These are phyloP conservation scores for Termitomyces sp. DNA, from an alignment of 768 basidiomycete genomes.

Conservation along the genomic window DNA sequence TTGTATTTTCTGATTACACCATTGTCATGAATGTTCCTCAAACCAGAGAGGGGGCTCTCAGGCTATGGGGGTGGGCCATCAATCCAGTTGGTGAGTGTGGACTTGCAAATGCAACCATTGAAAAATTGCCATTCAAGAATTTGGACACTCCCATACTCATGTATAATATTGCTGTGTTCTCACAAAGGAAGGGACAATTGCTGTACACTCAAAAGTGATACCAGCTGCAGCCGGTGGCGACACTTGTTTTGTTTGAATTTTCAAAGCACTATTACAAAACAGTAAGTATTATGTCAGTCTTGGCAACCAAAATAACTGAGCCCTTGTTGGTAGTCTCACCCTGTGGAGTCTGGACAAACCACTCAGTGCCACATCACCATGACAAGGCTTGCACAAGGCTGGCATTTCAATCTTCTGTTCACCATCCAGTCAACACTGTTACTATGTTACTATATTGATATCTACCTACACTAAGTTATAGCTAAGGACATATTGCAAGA, in stretches of 20 bases:
- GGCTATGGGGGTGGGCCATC: conserved; percentile 62
- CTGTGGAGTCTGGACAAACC: too few relatives aligned
- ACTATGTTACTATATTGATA: too few relatives aligned
- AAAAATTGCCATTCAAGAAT: conserved; percentile 52
- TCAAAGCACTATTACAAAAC: too few relatives aligned
- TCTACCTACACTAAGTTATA: too few relatives aligned
- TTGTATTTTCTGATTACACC: conserved; percentile 92
- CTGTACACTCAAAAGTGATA: conserved; percentile 83
- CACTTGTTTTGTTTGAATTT: conserved; percentile 22
- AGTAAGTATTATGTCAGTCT: too few relatives aligned
- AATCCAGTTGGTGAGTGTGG: conserved; percentile 52
- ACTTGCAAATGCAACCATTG: conserved; percentile 30
- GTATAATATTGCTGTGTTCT: conserved; percentile 88
- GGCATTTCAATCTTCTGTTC: too few relatives aligned
- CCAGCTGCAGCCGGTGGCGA: conserved; percentile 74
- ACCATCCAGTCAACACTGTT: too few relatives aligned
- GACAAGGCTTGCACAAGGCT: too few relatives aligned
- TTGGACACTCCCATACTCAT: conserved; percentile 86
- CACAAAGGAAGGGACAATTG: conserved; percentile 92
- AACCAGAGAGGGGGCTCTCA: conserved; percentile 59
- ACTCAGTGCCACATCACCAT: too few relatives aligned
- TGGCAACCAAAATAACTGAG: too few relatives aligned
- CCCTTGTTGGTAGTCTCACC: too few relatives aligned
- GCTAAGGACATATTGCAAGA: too few relatives aligned
- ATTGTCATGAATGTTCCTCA: conserved; percentile 71